Conservation (phyloP, 2,329 filamentous ascomycete species). For the Phaeosphaeriaceae sp. region DNA sequence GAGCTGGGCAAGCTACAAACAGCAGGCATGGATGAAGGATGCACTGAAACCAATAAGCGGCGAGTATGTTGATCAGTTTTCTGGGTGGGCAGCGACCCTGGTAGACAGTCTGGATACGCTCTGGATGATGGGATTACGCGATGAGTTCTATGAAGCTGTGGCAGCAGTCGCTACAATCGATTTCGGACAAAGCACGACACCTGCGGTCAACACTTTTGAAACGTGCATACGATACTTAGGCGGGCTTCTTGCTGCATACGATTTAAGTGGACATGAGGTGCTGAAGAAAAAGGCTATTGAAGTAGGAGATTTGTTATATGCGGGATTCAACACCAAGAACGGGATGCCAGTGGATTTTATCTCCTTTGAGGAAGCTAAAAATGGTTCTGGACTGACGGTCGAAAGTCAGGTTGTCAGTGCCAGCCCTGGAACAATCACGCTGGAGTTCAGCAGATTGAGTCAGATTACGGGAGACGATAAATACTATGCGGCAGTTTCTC, state of each 20-base stretch:
- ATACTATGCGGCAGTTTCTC: constrained; percentile 89
- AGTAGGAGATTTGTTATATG: constrained; percentile 78
- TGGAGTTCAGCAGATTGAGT: constrained; percentile 89
- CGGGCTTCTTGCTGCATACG: constrained; percentile 83
- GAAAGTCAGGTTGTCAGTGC: constrained; percentile 39
- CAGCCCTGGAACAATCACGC: constrained; percentile 69
- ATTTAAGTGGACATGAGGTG: constrained; percentile 76
- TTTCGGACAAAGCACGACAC: constrained; percentile 73
- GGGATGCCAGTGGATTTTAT: constrained; percentile 76
- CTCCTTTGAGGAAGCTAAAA: constrained; percentile 47
- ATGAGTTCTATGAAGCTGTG: constrained; percentile 81
- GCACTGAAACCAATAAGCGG: constrained; percentile 66
- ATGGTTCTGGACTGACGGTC: constrained; percentile 65
- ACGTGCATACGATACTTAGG: constrained; percentile 90
- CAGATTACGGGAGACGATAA: constrained; percentile 81
- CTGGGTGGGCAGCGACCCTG: constrained; percentile 71
- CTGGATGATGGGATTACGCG: constrained; percentile 81
- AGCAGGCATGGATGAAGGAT: constrained; percentile 68
- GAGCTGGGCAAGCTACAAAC: constrained; percentile 65
- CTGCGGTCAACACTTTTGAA: constrained; percentile 87
- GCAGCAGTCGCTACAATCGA: constrained; percentile 75
- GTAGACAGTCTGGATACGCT: constrained; percentile 74
- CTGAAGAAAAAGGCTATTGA: constrained; percentile 79
- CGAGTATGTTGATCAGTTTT: constrained; percentile 62
- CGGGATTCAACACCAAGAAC: constrained; percentile 88